Evolutionary conservation across 495 filamentous ascomycete genomes (phyloP).

Genomic region (Aspergillus panamensis): DNA sequence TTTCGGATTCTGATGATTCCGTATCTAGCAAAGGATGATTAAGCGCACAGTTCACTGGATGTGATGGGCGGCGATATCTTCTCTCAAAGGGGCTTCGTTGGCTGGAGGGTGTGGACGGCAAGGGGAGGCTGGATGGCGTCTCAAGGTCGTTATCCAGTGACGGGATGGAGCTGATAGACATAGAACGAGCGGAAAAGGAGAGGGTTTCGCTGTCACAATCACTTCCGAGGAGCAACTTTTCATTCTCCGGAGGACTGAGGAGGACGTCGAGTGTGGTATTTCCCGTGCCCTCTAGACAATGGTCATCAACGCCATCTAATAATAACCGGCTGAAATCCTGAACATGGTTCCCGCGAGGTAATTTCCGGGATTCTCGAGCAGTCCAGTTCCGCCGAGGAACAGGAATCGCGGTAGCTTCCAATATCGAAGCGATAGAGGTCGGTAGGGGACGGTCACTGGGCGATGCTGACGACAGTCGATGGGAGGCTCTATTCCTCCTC

Average conservation of each 20-base stretch:
- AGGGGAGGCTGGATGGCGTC: slow-evolving; percentile 41
- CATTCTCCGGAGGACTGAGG: slow-evolving; percentile 45
- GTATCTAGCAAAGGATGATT: slow-evolving; percentile 55
- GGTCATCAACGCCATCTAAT: slow-evolving; percentile 41
- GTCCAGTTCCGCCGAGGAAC: slow-evolving; percentile 36
- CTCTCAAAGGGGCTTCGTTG: slow-evolving; percentile 42
- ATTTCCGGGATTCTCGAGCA: slow-evolving; percentile 31
- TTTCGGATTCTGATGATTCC: slow-evolving; percentile 32
- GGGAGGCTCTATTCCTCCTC: slow-evolving; percentile 25
- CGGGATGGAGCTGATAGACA: slow-evolving; percentile 60
- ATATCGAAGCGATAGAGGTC: slow-evolving; percentile 38
- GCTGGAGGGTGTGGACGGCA: slow-evolving; percentile 34
- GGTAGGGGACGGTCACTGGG: slow-evolving; percentile 35
- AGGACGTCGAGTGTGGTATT: slow-evolving; percentile 43
- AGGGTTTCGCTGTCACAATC: slow-evolving; percentile 39
- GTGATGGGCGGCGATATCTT: slow-evolving; percentile 40
- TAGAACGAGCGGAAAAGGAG: slow-evolving; percentile 46
- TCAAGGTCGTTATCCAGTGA: slow-evolving; percentile 56
- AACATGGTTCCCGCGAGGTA: slow-evolving; percentile 42
- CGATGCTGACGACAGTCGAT: slow-evolving; percentile 33
- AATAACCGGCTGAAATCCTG: slow-evolving; percentile 46
- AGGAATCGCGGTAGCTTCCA: slow-evolving; percentile 46
- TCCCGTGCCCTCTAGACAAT: slow-evolving; percentile 25
- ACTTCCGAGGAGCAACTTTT: slow-evolving; percentile 30
- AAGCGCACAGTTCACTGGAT: slow-evolving; percentile 49